Evolutionary conservation across 2,329 filamentous ascomycete genomes (phyloP).

Genomic region (Aspergillus sp.): DNA sequence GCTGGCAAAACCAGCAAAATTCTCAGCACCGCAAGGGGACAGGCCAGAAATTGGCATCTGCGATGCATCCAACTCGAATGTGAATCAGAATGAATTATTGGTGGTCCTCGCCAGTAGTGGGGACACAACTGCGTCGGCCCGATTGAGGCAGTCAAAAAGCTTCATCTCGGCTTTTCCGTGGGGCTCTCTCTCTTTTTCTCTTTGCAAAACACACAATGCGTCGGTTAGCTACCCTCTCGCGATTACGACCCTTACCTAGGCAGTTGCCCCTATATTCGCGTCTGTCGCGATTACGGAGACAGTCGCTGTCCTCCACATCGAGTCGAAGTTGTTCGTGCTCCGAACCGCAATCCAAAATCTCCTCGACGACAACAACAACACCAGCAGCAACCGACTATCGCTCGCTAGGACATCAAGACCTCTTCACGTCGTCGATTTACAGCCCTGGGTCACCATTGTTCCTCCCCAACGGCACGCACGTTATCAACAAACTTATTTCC

Average conservation of each 20-base stretch:
- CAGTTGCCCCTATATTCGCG: neutral
- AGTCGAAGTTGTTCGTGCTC: slow-evolving; percentile 23
- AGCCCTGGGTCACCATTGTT: slow-evolving; percentile 82
- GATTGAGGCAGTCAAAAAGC: neutral
- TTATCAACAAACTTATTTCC: slow-evolving; percentile 74
- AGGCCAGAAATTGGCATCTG: too few species aligned
- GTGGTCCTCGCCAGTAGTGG: neutral
- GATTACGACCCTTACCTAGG: slow-evolving; percentile 7
- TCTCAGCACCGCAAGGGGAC: too few species aligned
- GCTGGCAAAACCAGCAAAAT: too few species aligned
- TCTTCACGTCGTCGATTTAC: slow-evolving; percentile 71
- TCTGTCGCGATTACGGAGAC: neutral
- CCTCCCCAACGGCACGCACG: slow-evolving; percentile 67
- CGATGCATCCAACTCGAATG: neutral
- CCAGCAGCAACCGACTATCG: slow-evolving; percentile 43
- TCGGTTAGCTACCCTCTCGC: slow-evolving; percentile 3
- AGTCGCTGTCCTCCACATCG: slow-evolving; percentile 17
- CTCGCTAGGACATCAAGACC: slow-evolving; percentile 52
- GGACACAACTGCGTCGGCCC: neutral
- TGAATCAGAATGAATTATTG: neutral
- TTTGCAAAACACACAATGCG: neutral
- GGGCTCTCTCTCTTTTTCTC: neutral
- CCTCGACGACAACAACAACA: slow-evolving; percentile 12
- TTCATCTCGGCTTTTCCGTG: neutral
- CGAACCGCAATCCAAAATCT: slow-evolving; percentile 11